A percentile compares a stretch with the other conserved stretches of the same genome.
Evolutionary conservation across 805 yeast species (phyloP).

Genomic region (Metschnikowia cubensis): DNA sequence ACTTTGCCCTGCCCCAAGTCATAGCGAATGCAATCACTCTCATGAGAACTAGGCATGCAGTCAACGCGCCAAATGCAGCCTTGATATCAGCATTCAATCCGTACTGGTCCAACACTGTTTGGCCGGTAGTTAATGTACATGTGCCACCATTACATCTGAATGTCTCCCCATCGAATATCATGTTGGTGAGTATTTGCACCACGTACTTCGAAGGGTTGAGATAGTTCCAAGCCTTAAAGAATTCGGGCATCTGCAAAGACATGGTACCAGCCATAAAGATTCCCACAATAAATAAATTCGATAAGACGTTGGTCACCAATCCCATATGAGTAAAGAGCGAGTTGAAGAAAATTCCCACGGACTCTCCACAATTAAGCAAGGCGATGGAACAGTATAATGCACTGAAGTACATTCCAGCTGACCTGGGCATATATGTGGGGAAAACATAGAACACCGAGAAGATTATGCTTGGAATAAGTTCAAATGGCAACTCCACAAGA

Average conservation of each 20-base stretch:
- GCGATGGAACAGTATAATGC: slow-evolving; percentile 51
- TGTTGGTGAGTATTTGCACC: slow-evolving; percentile 54
- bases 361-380: slow-evolving; percentile 73
- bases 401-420: slow-evolving; percentile 62
- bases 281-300: slow-evolving; percentile 64
- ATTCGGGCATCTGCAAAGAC: slow-evolving; percentile 69
- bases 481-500: slow-evolving; percentile 64
- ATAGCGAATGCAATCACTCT: slow-evolving; percentile 31
- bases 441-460: slow-evolving; percentile 62
- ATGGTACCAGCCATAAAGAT: slow-evolving; percentile 81
- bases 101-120: slow-evolving; percentile 52
- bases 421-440: slow-evolving; percentile 70
- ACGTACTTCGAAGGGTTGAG: slow-evolving; percentile 76
- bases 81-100: slow-evolving; percentile 36
- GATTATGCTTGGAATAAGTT: slow-evolving; percentile 52
- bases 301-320: slow-evolving; percentile 70
- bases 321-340: slow-evolving; percentile 73
- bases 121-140: slow-evolving; percentile 53
- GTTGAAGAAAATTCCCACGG: slow-evolving; percentile 77
- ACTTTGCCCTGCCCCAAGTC: slow-evolving; percentile 26
- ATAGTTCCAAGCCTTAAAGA: slow-evolving; percentile 68
- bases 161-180: slow-evolving; percentile 49
- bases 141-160: slow-evolving; percentile 48
- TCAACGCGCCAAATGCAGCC: slow-evolving; percentile 36
- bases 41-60: slow-evolving; percentile 40